Evolutionary conservation across 2,329 filamentous ascomycete species (phyloP).

Genomic region (Alternaria consortialis): DNA sequence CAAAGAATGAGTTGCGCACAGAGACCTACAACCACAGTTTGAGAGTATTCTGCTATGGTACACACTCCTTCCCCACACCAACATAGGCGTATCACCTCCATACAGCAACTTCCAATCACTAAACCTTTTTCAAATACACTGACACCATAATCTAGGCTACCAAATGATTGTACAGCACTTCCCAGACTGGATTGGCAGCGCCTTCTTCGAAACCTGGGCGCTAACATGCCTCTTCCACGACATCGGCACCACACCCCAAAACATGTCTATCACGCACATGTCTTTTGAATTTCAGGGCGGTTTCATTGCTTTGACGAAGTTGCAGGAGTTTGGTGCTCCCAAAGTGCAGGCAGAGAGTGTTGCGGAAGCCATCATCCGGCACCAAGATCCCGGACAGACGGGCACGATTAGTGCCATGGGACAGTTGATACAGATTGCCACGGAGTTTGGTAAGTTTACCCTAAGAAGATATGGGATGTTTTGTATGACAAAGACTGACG

Average conservation of each 20-base stretch:
- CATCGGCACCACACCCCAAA: conserved; percentile 3
- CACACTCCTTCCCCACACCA: neutral
- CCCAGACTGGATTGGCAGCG: neutral
- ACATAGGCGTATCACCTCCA: no score
- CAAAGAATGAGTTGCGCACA: neutral
- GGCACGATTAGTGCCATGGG: conserved; percentile 4
- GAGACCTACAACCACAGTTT: conserved; percentile 10
- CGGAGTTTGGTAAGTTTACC: conserved; percentile 2
- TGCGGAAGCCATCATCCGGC: conserved; percentile 6
- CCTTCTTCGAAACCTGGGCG: conserved; percentile 9
- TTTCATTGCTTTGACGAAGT: conserved; percentile 1
- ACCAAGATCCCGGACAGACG: conserved; percentile 7
- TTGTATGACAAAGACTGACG: neutral
- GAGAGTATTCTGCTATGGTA: conserved; percentile 10
- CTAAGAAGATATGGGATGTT: no score
- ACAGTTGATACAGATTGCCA: conserved; percentile 8
- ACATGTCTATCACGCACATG: conserved; percentile 1
- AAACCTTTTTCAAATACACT: no score
- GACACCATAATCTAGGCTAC: neutral
- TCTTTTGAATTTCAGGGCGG: conserved; percentile 12
- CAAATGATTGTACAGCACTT: conserved; percentile 1
- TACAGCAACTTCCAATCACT: no score
- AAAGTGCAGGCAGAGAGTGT: conserved; percentile 6
- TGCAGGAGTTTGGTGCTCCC: neutral
- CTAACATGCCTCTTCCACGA: conserved; percentile 11